Conservation (phyloP, 2,329 filamentous ascomycete species). For the Aureobasidium uvarum region DNA sequence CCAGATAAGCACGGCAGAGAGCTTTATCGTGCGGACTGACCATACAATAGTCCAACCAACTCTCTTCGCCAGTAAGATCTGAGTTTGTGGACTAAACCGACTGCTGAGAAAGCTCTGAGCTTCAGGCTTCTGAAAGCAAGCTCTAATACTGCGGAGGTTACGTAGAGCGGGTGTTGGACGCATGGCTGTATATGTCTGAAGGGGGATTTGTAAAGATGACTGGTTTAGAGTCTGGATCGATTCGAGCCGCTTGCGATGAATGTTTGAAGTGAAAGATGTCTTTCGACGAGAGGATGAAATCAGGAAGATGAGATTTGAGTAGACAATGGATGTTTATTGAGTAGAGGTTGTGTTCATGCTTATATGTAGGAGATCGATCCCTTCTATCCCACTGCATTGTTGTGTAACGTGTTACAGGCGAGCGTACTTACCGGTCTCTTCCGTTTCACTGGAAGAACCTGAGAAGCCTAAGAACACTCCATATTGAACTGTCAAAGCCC, state of each 20-base stretch:
- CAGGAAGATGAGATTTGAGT: not conserved
- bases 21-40: not conserved
- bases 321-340: not conserved
- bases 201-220: too few species aligned
- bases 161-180: slow-evolving; percentile 3
- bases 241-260: not conserved
- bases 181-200: not conserved
- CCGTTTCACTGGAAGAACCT: not conserved
- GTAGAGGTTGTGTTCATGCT: not conserved
- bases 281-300: not conserved
- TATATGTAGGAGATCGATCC: not conserved
- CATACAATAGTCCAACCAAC: slow-evolving; percentile 8
- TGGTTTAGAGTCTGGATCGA: not conserved
- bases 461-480: not conserved
- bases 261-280: not conserved
- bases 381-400: not conserved
- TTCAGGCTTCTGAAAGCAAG: not conserved
- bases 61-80: not conserved
- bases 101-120: not conserved
- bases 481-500: not conserved
- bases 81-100: not conserved
- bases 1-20: not conserved
- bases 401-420: not conserved
- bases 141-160: slow-evolving; percentile 5
- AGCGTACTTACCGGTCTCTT: not conserved